A percentile compares a stretch with the other conserved stretches of the same genome.
Evolutionary conservation across 345 rosid genomes (phyloP).

Genomic region (Citrus medica): DNA sequence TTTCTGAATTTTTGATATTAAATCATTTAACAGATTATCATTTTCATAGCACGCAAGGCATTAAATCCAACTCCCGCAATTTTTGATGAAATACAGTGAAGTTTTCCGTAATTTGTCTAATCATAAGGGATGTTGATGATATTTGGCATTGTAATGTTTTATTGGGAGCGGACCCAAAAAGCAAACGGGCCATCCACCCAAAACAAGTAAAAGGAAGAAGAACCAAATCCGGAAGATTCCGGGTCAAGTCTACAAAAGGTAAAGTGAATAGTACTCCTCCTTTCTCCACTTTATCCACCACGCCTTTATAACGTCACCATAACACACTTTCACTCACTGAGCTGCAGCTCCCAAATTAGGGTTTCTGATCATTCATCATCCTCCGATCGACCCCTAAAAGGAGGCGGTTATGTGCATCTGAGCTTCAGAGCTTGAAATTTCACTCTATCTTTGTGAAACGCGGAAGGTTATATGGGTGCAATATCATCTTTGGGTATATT

Average conservation of each 20-base stretch:
- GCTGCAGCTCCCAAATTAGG: slow-evolving; percentile 20
- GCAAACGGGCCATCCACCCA: background rate
- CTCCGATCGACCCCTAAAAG: slow-evolving; percentile 1
- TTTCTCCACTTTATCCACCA: slow-evolving; percentile 17
- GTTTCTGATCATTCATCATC: slow-evolving; percentile 16
- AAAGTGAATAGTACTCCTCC: background rate
- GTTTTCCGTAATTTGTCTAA: background rate
- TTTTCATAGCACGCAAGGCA: background rate
- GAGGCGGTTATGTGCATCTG: background rate
- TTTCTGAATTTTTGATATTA: too few relatives aligned
- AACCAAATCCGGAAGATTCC: slow-evolving; percentile 11
- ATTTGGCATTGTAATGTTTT: background rate
- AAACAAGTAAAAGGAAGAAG: background rate
- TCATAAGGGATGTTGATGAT: background rate
- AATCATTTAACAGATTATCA: too few relatives aligned
- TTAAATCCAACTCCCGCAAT: too few relatives aligned
- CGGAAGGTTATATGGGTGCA: slow-evolving; percentile 30
- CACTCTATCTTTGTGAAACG: background rate
- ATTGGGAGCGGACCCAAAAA: background rate
- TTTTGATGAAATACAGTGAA: too few relatives aligned
- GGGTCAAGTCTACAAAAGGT: slow-evolving; percentile 22
- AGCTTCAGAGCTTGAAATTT: slow-evolving; percentile 1
- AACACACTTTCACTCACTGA: slow-evolving; percentile 14
- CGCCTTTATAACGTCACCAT: background rate
- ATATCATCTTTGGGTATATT: slow-evolving; percentile 45